These are phyloP conservation scores for Drechslera avenae DNA, from an alignment of 2,329 filamentous ascomycete species.

Conservation along the genomic window DNA sequence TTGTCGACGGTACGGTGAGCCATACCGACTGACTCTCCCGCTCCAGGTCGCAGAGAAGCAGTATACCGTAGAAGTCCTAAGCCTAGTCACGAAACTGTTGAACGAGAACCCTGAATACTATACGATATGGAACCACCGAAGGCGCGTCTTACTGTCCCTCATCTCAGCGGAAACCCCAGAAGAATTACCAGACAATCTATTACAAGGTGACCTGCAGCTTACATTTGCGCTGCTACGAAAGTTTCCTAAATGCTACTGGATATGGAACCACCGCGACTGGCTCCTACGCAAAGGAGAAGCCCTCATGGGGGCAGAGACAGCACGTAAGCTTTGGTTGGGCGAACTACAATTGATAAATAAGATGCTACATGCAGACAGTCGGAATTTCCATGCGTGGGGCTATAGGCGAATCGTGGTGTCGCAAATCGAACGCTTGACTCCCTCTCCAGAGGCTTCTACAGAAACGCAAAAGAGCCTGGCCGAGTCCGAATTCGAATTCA, in stretches of 20 bases:
- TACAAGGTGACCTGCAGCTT: constrained; percentile 78
- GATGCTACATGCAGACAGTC: constrained; percentile 83
- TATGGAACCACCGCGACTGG: constrained; percentile 96
- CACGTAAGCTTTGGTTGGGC: constrained; percentile 76
- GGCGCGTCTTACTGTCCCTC: constrained; percentile 69
- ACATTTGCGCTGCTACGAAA: constrained; percentile 82
- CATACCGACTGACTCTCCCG: neutral
- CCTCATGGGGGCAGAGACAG: constrained; percentile 61
- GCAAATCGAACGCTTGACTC: constrained; percentile 68
- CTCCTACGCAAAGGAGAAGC: constrained; percentile 73
- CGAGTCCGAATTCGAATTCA: constrained; percentile 85
- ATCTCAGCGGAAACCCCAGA: constrained; percentile 48
- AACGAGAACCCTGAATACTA: constrained; percentile 86
- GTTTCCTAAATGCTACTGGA: constrained; percentile 98
- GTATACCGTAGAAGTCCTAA: constrained; percentile 63
- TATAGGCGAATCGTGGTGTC: constrained; percentile 81
- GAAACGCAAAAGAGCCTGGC: constrained; percentile 62
- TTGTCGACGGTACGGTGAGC: neutral
- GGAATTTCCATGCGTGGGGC: constrained; percentile 97
- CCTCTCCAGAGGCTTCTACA: neutral
- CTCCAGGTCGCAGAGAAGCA: constrained; percentile 53
- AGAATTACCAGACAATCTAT: constrained; percentile 55
- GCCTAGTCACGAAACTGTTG: constrained; percentile 73
- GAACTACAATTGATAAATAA: constrained; percentile 83
- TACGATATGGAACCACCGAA: constrained; percentile 88